Evolutionary conservation across 2,329 filamentous ascomycete species (phyloP), one percentile per base, ranked within the genome.

Genomic region (Hymenoscyphus albidus): DNA sequence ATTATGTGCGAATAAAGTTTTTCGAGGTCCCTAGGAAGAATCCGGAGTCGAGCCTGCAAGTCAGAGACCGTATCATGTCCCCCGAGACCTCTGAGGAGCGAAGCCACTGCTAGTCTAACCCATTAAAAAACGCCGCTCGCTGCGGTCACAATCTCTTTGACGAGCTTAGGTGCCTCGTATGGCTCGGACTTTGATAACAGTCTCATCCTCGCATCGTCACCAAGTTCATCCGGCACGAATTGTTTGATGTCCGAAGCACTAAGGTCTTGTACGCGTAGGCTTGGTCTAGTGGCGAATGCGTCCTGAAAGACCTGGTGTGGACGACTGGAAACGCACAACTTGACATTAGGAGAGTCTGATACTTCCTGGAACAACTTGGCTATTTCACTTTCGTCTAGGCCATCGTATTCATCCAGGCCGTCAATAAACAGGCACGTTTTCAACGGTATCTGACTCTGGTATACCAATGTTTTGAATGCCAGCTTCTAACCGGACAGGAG

Each of bases 101-200:
- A 61, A 0, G 35, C 27, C 0, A 70, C 64, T 0, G 72, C 70
- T 10, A 73, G 39, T 2, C 22, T 35, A 4, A 73, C 68, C 69
- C 70, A 73, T 2, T 72, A 64, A 40, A 73, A 72, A 1, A 73
- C 67, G 0, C 70, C 71, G 2, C 64, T 27, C 0, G 71, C 67
- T 18, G 62, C 65, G 2, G 22, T n/a, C 2, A 62, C 57, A 48
- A 70, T 65, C 2, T 63, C 59, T 9, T 59, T 14, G 5, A 62
- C 38, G 0, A 71, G 48, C 10, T 18, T 13, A 0, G 35, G 14
- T 0, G 64, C 65, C 18, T 62, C 32, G 2, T 3, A 9, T 3
- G 66, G 65, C 1, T 66, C 22, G 14, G 31, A 6, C 3, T 2
- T 4, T 7, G 35, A 27, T 0, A 71, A 60, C 38, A 32, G 22